Base-by-base conservation (phyloP, 225 moss, liverwort and hornwort species). In the Marchantia paleacea region DNA sequence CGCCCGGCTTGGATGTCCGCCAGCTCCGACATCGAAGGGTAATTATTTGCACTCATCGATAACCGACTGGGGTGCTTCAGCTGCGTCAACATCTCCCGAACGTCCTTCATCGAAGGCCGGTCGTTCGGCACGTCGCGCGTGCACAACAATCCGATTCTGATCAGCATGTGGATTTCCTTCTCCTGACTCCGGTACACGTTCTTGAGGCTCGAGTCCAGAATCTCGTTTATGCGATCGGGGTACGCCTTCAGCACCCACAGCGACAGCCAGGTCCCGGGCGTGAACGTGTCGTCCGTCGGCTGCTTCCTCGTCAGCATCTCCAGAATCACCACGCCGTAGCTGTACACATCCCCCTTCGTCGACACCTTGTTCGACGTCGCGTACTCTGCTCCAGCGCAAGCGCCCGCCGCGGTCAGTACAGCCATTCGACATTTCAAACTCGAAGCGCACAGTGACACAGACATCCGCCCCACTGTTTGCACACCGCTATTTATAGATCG, bases 301-400 rank as follows among this genome's bases (percentile, higher is more conserved):
- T 79, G 74, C 48, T 25, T 79, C 26, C 79, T 57, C 2, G 82
- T 82, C 69, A 85, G 3, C 50, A 82, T 50, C 39, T 85, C 85
- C 8, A 85, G 75, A 16, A 85, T 81, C 71, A 85, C 69, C 55
- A 86, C 76, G 30, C 86, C 86, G 52, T 76, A 86, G 66, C 82
- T 86, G 86, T 86, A 86, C 55, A 86, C 77, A 48, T 86, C 86
- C 28, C 86, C 86, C 65, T 80, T 86, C 8, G 83, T 83, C 11
- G 86, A 83, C 39, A 80, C 80, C 31, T 76, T 70, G n/a, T 82
- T 73, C 72, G 80, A 82, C n/a, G 80, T 80, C 72, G 80, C 86
- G 28, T 86, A 86, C 58, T 86, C 86, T 85, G 80, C 16, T 31
- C 25, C 39, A 2, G 39, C 39, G 39, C 25, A 2, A 2, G 39